Evolutionary conservation across 352 stramenopile genomes (phyloP).

Genomic region (Saprolegnia diclina): DNA sequence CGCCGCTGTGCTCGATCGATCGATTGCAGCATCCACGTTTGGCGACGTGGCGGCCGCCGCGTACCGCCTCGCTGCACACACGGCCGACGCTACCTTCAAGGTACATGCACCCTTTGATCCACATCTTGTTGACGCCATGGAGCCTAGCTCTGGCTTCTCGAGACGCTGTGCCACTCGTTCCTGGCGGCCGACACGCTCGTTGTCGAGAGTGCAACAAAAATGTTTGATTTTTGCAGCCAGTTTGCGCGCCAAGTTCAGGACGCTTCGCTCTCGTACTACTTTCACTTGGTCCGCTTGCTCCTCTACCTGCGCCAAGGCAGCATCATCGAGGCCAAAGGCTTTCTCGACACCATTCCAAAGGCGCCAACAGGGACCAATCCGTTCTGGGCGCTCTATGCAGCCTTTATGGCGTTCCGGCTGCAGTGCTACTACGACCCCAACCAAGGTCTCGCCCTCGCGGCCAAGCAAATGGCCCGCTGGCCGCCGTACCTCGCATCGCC

Average conservation of each 20-base stretch:
- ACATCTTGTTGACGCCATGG: neutral
- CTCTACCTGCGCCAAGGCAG: neutral
- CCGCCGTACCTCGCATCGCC: neutral
- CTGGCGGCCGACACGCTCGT: neutral
- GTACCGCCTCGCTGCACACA: neutral
- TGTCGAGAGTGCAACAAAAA: neutral
- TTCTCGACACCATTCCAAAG: neutral
- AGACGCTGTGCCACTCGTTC: slow-evolving; percentile 16
- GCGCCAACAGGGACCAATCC: neutral
- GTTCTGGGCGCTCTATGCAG: neutral
- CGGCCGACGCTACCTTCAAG: neutral
- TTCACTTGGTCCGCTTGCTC: neutral
- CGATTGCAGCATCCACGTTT: neutral
- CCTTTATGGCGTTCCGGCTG: neutral
- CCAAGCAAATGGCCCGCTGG: neutral
- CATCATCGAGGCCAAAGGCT: neutral
- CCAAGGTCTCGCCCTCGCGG: neutral
- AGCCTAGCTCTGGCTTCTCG: slow-evolving; percentile 9
- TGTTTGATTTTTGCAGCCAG: slow-evolving; percentile 12
- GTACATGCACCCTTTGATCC: neutral
- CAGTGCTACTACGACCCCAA: slow-evolving; percentile 13
- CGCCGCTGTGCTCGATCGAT: neutral
- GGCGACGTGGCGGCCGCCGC: neutral
- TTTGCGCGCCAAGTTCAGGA: neutral
- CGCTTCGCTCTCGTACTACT: neutral